Percentiles rank a stretch among this genome's conserved stretches.
Conservation (phyloP, 306 rosid genomes). For the Lathyrus oleraceus region DNA sequence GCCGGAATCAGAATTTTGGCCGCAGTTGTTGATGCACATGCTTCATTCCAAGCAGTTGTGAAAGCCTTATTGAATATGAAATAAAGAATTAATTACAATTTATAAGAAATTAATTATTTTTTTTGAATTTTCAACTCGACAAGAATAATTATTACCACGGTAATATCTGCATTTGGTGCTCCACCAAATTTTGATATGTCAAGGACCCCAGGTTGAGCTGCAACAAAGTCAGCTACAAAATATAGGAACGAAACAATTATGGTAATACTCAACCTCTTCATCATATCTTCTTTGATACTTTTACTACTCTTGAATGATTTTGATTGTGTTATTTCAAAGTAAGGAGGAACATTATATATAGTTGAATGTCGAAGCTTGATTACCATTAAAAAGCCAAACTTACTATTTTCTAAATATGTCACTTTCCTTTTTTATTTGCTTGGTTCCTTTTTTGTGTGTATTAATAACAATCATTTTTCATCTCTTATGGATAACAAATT, state of each 20-base stretch:
- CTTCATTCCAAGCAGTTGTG: slow-evolving; percentile 15
- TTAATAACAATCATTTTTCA: neutral
- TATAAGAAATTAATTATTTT: too few relatives aligned
- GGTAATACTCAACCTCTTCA: neutral
- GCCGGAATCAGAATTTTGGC: slow-evolving; percentile 2
- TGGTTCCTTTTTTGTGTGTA: neutral
- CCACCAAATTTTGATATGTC: slow-evolving; percentile 32
- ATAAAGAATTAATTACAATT: too few relatives aligned
- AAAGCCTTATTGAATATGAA: slow-evolving; percentile 6
- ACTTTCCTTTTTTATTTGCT: neutral
- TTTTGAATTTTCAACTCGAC: neutral
- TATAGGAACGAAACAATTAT: neutral
- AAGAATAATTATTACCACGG: neutral
- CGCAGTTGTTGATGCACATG: slow-evolving; percentile 4
- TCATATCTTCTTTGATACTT: slow-evolving; percentile 2
- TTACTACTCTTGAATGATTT: neutral
- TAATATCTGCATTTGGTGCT: slow-evolving; percentile 18
- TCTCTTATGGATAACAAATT: neutral
- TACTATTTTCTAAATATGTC: neutral
- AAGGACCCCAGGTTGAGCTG: neutral
- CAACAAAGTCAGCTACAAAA: neutral
- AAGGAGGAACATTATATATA: neutral
- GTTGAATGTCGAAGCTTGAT: neutral
- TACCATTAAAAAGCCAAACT: neutral
- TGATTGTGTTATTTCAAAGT: neutral